phyloP scores from a whole-genome alignment of 164 flowering plant genomes.

The Magnolia officinalis region DNA sequence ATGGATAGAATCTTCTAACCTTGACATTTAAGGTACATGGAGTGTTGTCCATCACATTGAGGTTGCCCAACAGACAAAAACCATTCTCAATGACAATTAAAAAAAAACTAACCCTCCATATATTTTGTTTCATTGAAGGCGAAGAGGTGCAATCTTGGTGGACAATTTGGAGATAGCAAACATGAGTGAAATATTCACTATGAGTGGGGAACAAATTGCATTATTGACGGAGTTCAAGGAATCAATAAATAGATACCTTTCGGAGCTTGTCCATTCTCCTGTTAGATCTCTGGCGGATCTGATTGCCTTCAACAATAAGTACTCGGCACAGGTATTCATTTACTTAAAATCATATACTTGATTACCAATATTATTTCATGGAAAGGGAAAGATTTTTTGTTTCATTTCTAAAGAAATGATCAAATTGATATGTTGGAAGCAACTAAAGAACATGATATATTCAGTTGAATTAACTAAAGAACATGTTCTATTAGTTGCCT shows the following conservation, averaged over 20 bases:
- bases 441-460: too few relatives aligned
- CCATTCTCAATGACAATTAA: background rate
- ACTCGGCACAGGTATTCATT: slow-evolving; percentile 32
- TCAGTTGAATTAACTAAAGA: too few relatives aligned
- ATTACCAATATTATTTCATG: too few relatives aligned
- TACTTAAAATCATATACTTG: background rate
- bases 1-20: too few relatives aligned
- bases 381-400: too few relatives aligned
- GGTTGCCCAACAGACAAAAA: too few relatives aligned
- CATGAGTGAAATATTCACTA: slow-evolving; percentile 11
- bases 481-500: too few relatives aligned
- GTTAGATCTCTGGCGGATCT: slow-evolving; percentile 51
- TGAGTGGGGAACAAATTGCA: slow-evolving; percentile 31
- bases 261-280: slow-evolving; percentile 45
- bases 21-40: too few relatives aligned
- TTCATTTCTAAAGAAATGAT: background rate
- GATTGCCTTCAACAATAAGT: slow-evolving; percentile 49
- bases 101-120: background rate
- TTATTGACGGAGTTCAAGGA: slow-evolving; percentile 52
- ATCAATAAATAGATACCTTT: slow-evolving; percentile 36
- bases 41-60: too few relatives aligned
- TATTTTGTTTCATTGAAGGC: background rate
- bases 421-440: background rate
- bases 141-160: slow-evolving; percentile 38
- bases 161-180: slow-evolving; percentile 43